Evolutionary conservation across 2,329 filamentous ascomycete genomes (phyloP).

Genomic region (Trichoderma breve): DNA sequence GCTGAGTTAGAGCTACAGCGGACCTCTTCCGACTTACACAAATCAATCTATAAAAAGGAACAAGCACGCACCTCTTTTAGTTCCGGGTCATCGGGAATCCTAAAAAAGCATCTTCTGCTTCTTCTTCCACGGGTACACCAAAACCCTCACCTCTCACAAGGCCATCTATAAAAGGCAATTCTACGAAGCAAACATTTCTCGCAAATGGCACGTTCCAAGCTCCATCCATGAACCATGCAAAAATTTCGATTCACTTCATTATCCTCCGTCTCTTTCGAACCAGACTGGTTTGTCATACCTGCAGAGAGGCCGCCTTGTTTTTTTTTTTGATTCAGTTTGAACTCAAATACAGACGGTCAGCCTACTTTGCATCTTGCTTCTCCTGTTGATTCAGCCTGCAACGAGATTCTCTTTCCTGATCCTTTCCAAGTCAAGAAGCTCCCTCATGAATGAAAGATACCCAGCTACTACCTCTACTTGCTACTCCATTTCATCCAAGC

Average conservation of each 20-base stretch:
- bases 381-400: background rate
- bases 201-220: background rate
- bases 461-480: background rate
- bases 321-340: background rate
- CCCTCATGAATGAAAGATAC: background rate
- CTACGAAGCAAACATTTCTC: slow-evolving; percentile 12
- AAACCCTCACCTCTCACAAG: slow-evolving; percentile 6
- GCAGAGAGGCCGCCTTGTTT: background rate
- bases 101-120: background rate
- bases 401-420: background rate
- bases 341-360: background rate
- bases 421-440: background rate
- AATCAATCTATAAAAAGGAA: slow-evolving; percentile 8
- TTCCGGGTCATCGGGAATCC: background rate
- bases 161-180: slow-evolving; percentile 8
- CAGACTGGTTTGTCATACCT: background rate
- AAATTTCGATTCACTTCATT: background rate
- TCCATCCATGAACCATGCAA: slow-evolving; percentile 1
- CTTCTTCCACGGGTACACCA: background rate
- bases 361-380: background rate
- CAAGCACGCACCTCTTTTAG: background rate
- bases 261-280: background rate
- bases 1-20: background rate
- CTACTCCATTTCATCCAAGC: background rate
- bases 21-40: background rate